Base-by-base conservation (phyloP, 257 asterid genomes). In the Solanum bulbocastanum region DNA sequence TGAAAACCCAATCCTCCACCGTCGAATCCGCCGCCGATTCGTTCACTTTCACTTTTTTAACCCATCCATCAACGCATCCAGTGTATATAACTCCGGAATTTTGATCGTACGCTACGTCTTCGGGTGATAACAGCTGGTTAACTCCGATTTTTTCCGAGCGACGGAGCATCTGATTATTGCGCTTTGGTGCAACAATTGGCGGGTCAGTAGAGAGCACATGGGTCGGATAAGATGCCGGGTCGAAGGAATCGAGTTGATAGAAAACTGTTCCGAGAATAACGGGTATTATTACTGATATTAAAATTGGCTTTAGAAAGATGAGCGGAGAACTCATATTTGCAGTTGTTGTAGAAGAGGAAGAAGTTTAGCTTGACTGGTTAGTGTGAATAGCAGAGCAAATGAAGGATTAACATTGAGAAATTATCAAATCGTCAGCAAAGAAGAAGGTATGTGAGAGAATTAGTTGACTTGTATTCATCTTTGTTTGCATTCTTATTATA, bases 41-140 rank as follows among this genome's bases (percentile, higher is more conserved):
- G 33, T 91, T 89, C 60, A 93, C 88, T 7, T 78, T 88, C 49
- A 95, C 91, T 25, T 95, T 92, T 69, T 87, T 88, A 62, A 97
- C 71, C 99, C 98, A 97, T 14, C 99, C 99, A 68, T 97, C 99
- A 1, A 3, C 92, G 23, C 94, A 89, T 2, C 98, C 99, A 23
- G 98, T 97, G 85, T 93, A 96, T 12, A 95, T 87, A 32, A 92
- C 87, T 12, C 96, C 96, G 0, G 94, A 89, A 8, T 88, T 88
- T 2, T 89, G 91, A 69, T 96, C 95, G 35, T 90, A 93, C 14
- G 98, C 98, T 14, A 97, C 42, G 78, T 97, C 99, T 90, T 97
- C 99, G 3, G 99, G 96, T 10, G 84, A 93, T 87, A 66, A 65
- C 88, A 97, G 36, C 87, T 88, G 68, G 2, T 96, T 98, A 3